These are phyloP conservation scores for Tolypocladium nubicola DNA, from an alignment of 2,329 filamentous ascomycete species.

Conservation along the genomic window DNA sequence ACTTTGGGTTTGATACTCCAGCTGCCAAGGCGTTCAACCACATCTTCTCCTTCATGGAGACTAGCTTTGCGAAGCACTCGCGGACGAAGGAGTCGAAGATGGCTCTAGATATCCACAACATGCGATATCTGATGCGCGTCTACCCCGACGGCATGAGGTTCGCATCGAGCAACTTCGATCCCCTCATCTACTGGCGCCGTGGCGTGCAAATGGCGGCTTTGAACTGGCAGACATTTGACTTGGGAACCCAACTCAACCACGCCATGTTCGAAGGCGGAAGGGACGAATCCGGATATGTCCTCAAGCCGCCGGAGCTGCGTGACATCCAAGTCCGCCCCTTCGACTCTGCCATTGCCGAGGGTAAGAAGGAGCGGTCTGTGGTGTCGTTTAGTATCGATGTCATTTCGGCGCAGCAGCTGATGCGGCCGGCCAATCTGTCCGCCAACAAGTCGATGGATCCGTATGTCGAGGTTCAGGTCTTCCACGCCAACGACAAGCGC, in stretches of 20 bases:
- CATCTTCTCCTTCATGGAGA: constrained; percentile 90
- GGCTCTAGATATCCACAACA: constrained; percentile 79
- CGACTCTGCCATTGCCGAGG: constrained; percentile 38
- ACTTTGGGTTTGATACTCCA: constrained; percentile 64
- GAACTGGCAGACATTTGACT: constrained; percentile 97
- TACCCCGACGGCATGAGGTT: constrained; percentile 80
- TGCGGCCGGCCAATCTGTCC: constrained; percentile 66
- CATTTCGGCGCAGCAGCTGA: constrained; percentile 90
- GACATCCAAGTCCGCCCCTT: constrained; percentile 50
- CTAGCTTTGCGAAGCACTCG: constrained; percentile 72
- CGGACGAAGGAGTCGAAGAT: constrained; percentile 66
- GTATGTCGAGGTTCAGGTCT: constrained; percentile 90
- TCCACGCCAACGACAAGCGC: constrained; percentile 84
- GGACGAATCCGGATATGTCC: constrained; percentile 82
- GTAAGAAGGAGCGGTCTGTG: constrained; percentile 68
- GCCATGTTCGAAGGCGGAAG: constrained; percentile 92
- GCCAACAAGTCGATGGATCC: constrained; percentile 71
- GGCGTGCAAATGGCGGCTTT: constrained; percentile 96
- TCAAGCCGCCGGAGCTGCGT: constrained; percentile 82
- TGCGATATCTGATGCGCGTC: constrained; percentile 82
- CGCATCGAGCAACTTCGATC: constrained; percentile 88
- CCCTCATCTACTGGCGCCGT: constrained; percentile 83
- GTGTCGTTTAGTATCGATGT: constrained; percentile 80
- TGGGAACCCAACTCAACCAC: constrained; percentile 91
- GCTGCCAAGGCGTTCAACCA: constrained; percentile 87